Conservation (phyloP, 2,329 filamentous ascomycete genomes). For the Kalmusia sp. region DNA sequence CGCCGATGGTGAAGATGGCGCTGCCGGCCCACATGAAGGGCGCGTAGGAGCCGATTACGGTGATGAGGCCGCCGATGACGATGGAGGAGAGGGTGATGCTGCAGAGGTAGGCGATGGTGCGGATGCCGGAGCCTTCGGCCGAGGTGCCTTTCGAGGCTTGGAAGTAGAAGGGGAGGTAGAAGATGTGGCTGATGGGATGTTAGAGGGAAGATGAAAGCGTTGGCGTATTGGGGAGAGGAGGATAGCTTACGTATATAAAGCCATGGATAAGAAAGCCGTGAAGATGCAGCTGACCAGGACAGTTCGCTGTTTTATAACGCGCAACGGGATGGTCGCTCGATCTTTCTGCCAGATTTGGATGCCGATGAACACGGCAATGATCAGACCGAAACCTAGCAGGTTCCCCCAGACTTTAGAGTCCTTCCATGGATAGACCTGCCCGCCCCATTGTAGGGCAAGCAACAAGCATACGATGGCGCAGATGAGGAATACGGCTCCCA, state of each 20-base stretch:
- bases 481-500: conserved; percentile 41
- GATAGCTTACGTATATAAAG: conserved; percentile 40
- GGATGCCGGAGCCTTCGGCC: conserved; percentile 46
- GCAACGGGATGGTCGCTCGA: conserved; percentile 37
- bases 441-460: conserved; percentile 47
- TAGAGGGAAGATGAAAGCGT: background rate
- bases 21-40: conserved; percentile 49
- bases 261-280: conserved; percentile 46
- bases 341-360: conserved; percentile 40
- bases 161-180: conserved; percentile 52
- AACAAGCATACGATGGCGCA: conserved; percentile 42
- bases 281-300: conserved; percentile 42
- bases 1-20: conserved; percentile 44
- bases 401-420: conserved; percentile 57
- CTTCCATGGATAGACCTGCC: conserved; percentile 56
- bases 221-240: background rate
- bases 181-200: conserved; percentile 34
- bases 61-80: conserved; percentile 35
- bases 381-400: conserved; percentile 57
- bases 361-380: conserved; percentile 53
- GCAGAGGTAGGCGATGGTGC: conserved; percentile 43
- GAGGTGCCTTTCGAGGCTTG: conserved; percentile 52
- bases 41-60: conserved; percentile 37
- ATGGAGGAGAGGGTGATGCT: conserved; percentile 35
- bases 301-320: conserved; percentile 46